Percentiles rank a stretch among this genome's conserved stretches.
These are phyloP conservation scores for Hamamelis virginiana DNA, from an alignment of 164 flowering plant species.

Conservation along the genomic window DNA sequence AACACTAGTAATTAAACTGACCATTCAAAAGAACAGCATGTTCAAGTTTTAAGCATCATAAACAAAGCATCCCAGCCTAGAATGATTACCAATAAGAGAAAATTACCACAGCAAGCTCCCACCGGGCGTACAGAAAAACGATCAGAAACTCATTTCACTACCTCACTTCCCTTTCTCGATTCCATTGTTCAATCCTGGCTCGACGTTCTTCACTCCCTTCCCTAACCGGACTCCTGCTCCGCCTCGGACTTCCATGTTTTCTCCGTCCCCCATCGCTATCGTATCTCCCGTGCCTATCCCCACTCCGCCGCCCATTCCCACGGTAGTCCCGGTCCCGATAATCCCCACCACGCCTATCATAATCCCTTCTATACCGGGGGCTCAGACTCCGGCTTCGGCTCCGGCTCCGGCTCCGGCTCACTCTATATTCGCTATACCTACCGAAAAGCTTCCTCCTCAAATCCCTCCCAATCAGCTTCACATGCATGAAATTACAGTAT, in stretches of 20 bases:
- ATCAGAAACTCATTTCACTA: slow-evolving; percentile 13
- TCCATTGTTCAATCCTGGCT: slow-evolving; percentile 83
- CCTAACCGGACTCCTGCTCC: slow-evolving; percentile 54
- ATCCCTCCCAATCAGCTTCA: slow-evolving; percentile 60
- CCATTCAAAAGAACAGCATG: not conserved
- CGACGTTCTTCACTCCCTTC: slow-evolving; percentile 80
- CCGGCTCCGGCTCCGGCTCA: slow-evolving; percentile 53
- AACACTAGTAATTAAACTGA: too few relatives aligned
- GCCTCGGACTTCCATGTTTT: slow-evolving; percentile 25
- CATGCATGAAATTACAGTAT: slow-evolving; percentile 77
- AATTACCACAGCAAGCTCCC: not conserved
- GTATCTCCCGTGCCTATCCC: slow-evolving; percentile 22
- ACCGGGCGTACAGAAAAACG: not conserved
- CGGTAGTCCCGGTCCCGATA: slow-evolving; percentile 22
- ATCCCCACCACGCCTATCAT: slow-evolving; percentile 29
- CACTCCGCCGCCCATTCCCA: slow-evolving; percentile 38
- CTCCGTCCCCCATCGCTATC: slow-evolving; percentile 29
- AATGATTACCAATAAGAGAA: slow-evolving; percentile 5
- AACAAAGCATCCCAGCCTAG: slow-evolving; percentile 3
- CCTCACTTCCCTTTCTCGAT: slow-evolving; percentile 62
- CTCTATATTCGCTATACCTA: slow-evolving; percentile 35
- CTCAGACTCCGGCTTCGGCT: slow-evolving; percentile 55
- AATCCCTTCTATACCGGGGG: slow-evolving; percentile 38
- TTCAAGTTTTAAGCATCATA: not conserved
- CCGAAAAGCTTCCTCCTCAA: slow-evolving; percentile 61